Evolutionary conservation across 2,329 filamentous ascomycete genomes (phyloP), one percentile per base, ranked within the genome.

Genomic region (Xylaria sp.): DNA sequence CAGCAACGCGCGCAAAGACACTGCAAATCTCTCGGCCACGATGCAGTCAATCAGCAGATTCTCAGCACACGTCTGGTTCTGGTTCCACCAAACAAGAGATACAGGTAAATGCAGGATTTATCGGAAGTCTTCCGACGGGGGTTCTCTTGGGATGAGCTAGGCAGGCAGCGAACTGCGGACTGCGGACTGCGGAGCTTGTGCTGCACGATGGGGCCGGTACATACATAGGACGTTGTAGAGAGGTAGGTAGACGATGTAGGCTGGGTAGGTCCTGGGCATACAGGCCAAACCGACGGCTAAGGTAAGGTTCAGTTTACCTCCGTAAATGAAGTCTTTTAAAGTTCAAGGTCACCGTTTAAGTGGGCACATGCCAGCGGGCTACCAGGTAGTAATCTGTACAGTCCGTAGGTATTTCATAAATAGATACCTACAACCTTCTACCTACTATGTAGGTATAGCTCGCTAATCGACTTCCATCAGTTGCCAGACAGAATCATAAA

Each of bases 71-170:
- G 24, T 38, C 44, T 56, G 44, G 57, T 60, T 38, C 44, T 56
- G 44, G 57, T 60, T 53, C 52, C 55, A 52, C 44, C 51, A 56
- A 51, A 39, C 22, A 52, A 43, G 39, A 56, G 48, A 42, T 24
- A n/a, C 43, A 37, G 48, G 39, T 24, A n/a, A 38, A 37, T 38
- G 38, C 24, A 42, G 40, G 42, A 34, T 39, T 22, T 45, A 26
- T 48, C 50, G 55, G 58, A 58, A 42, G 38, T 45, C 45, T 48
- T 38, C 50, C 52, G 55, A 55, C 29, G 50, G 50, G 21, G 44
- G 41, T 38, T 13, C 5, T 26, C 11, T 34, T 44, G 54, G 37
- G 45, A 40, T 22, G 44, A 51, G 43, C 48, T 60, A 55, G 40
- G 50, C 49, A 55, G 39, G n/a, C n/a, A n/a, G n/a, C n/a, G n/a